Percentiles rank a stretch among this genome's conserved stretches.
phyloP scores from a whole-genome alignment of 1,284 basidiomycete species.

The Ganoderma sp. region DNA sequence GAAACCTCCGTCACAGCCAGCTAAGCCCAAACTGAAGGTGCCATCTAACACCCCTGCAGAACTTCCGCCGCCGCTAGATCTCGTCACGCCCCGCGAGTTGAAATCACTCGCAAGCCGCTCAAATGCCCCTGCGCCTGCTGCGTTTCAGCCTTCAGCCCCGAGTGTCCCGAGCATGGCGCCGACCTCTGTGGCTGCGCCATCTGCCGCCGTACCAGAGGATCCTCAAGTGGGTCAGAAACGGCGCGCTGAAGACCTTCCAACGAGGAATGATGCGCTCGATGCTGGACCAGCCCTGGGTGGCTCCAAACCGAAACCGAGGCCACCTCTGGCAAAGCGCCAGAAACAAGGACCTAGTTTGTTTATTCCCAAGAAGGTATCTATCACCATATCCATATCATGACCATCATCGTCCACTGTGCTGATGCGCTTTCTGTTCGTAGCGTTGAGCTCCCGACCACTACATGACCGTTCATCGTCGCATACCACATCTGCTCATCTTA shows the following conservation, averaged over 20 bases:
- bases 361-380: constrained; percentile 39
- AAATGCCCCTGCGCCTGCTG: constrained; percentile 9
- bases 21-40: constrained; percentile 26
- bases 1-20: constrained; percentile 24
- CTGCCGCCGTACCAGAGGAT: constrained; percentile 19
- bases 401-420: not conserved
- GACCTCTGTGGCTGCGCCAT: not conserved
- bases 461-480: constrained; percentile 3
- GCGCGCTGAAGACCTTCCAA: constrained; percentile 29
- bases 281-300: constrained; percentile 4
- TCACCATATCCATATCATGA: too few species aligned
- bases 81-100: constrained; percentile 31
- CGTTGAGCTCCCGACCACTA: not conserved
- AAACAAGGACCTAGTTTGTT: constrained; percentile 40
- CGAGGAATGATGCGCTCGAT: constrained; percentile 3
- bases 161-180: constrained; percentile 12
- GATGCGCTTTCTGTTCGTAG: not conserved
- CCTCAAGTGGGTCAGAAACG: constrained; percentile 32
- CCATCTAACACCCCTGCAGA: constrained; percentile 24
- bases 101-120: constrained; percentile 27
- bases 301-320: constrained; percentile 27
- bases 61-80: constrained; percentile 16
- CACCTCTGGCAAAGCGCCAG: constrained; percentile 37
- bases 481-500: constrained; percentile 1
- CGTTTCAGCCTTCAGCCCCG: constrained; percentile 7